phyloP scores from a whole-genome alignment of 2,329 filamentous ascomycete species.

The Verticillium albo-atrum region DNA sequence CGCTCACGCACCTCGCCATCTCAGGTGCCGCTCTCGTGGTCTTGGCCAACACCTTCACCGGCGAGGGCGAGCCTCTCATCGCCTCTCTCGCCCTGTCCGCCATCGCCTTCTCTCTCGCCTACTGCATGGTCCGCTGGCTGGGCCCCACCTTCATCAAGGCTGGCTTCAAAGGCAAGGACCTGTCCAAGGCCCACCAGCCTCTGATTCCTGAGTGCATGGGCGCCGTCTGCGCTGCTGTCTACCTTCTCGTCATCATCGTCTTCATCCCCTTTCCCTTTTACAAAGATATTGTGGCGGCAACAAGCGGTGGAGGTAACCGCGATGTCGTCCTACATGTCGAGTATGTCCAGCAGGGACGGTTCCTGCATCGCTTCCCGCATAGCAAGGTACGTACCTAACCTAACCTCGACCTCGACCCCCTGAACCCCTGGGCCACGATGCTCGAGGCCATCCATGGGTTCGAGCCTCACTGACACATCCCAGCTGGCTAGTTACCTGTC shows the following conservation, averaged over 20 bases:
- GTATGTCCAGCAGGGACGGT: slow-evolving; percentile 74
- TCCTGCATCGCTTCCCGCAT: slow-evolving; percentile 89
- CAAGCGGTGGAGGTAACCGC: slow-evolving; percentile 86
- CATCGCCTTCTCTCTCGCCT: slow-evolving; percentile 76
- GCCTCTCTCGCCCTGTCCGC: slow-evolving; percentile 84
- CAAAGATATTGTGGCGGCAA: slow-evolving; percentile 94
- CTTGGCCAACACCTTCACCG: slow-evolving; percentile 75
- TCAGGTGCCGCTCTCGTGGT: slow-evolving; percentile 67
- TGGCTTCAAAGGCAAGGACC: slow-evolving; percentile 83
- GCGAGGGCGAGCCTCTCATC: slow-evolving; percentile 82
- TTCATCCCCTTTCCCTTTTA: slow-evolving; percentile 98
- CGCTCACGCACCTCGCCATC: slow-evolving; percentile 55
- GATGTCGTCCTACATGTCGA: slow-evolving; percentile 75
- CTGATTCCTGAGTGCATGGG: slow-evolving; percentile 97
- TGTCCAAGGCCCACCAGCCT: slow-evolving; percentile 64
- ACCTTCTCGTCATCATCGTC: slow-evolving; percentile 80
- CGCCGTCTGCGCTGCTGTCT: slow-evolving; percentile 86
- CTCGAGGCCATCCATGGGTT: background rate
- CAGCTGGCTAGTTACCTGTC: slow-evolving; percentile 93
- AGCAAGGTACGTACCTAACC: slow-evolving; percentile 63
- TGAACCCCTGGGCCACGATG: background rate
- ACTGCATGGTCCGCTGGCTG: slow-evolving; percentile 88
- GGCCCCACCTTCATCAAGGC: slow-evolving; percentile 83
- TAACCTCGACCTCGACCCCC: background rate
- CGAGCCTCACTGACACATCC: background rate